phyloP scores from a whole-genome alignment of 208 protist species.

The Angomonas deanei region DNA sequence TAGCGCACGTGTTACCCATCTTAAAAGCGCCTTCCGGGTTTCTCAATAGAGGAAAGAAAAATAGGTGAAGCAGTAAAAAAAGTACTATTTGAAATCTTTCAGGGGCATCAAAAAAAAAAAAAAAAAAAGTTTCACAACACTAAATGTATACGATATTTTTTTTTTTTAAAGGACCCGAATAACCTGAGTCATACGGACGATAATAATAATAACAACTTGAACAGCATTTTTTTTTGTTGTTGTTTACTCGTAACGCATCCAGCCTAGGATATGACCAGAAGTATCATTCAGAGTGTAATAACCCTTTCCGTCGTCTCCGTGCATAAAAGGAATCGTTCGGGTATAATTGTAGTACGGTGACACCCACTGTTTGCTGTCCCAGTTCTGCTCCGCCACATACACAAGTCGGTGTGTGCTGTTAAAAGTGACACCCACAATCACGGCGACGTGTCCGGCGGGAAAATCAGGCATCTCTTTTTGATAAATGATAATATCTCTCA shows the following conservation, averaged over 20 bases:
- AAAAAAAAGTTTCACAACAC: too few species aligned
- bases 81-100: too few species aligned
- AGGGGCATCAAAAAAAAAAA: too few species aligned
- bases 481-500: constrained; percentile 73
- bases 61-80: not conserved
- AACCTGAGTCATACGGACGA: too few species aligned
- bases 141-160: too few species aligned
- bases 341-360: constrained; percentile 69
- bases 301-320: not conserved
- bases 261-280: constrained; percentile 23
- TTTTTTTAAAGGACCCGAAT: too few species aligned
- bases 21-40: too few species aligned
- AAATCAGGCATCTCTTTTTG: constrained; percentile 21
- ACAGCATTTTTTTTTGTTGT: not conserved
- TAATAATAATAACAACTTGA: too few species aligned
- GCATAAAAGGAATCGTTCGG: constrained; percentile 17
- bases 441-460: constrained; percentile 73
- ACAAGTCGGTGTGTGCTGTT: constrained; percentile 7
- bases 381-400: constrained; percentile 83
- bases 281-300: constrained; percentile 23
- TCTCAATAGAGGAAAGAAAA: too few species aligned
- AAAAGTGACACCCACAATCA: constrained; percentile 23
- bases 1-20: too few species aligned
- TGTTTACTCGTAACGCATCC: constrained; percentile 29
- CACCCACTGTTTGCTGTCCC: constrained; percentile 58